phyloP scores from a whole-genome alignment of 1,139 yeast genomes.

The Lodderomyces metapsilosis region DNA sequence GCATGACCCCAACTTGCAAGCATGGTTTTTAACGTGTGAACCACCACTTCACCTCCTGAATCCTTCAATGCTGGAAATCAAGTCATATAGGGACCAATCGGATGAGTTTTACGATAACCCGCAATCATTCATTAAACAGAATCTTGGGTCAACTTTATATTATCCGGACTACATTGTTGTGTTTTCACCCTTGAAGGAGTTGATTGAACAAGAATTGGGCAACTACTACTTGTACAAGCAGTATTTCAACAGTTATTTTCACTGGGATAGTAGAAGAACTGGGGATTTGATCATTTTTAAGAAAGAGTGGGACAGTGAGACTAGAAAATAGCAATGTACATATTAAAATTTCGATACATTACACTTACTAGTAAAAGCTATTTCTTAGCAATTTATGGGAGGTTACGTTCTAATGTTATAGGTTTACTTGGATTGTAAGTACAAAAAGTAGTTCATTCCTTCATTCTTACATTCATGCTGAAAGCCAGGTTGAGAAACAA shows the following conservation, averaged over 20 bases:
- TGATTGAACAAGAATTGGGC: conserved; percentile 24
- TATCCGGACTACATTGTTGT: conserved; percentile 59
- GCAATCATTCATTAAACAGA: conserved; percentile 37
- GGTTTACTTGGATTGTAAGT: too few relatives aligned
- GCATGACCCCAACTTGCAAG: conserved; percentile 50
- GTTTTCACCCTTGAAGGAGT: conserved; percentile 56
- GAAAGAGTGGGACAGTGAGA: conserved; percentile 4
- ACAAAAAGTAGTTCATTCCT: too few relatives aligned
- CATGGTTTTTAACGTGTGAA: conserved; percentile 87
- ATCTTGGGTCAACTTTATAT: conserved; percentile 13
- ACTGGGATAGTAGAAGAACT: conserved; percentile 79
- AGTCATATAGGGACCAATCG: conserved; percentile 74
- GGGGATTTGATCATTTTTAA: conserved; percentile 74
- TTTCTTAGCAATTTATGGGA: too few relatives aligned
- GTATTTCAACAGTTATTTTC: conserved; percentile 76
- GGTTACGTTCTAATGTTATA: too few relatives aligned
- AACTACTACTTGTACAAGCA: conserved; percentile 46
- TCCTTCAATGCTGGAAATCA: conserved; percentile 25
- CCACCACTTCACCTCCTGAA: conserved; percentile 65
- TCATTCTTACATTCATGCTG: too few relatives aligned
- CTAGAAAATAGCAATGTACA: neutral
- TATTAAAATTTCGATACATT: too few relatives aligned
- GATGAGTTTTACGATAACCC: conserved; percentile 79
- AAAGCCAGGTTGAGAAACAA: too few relatives aligned
- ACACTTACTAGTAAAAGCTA: too few relatives aligned